Base-by-base conservation (phyloP, 2,329 filamentous ascomycete species). In the Conoideocrella luteorostrata region DNA sequence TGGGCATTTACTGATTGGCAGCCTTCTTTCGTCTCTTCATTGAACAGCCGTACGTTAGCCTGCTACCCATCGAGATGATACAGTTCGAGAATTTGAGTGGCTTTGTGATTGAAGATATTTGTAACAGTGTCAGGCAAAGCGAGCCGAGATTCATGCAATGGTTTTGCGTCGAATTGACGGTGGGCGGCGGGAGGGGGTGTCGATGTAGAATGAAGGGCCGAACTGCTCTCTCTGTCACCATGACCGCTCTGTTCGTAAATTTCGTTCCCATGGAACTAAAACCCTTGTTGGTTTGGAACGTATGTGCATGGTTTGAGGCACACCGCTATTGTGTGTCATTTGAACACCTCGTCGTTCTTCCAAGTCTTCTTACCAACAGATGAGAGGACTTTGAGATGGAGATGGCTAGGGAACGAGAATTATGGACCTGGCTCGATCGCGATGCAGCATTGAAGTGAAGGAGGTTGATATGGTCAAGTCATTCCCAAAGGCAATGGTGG, bases 271-370 rank as follows among this genome's bases (percentile, higher is more conserved):
- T 24, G 9, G 5, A 24, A 29, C 35, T 30, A 23, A 23, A 39
- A 40, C 11, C 43, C 43, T 36, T 39, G 37, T 24, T 35, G 32
- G 17, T 12, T 35, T 39, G 11, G 30, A 24, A 40, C 24, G n/a
- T n/a, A 22, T 29, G 18, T 33, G 37, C 43, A 45, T 45, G 37
- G 43, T 28, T 20, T 36, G 29, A 44, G 21, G 37, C 43, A 45
- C 43, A 45, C 43, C 43, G 43, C 43, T 30, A 45, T n/a, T n/a
- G n/a, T n/a, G n/a, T 20, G 30, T n/a, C 36, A 13, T n/a, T 12
- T 28, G 18, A 30, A 39, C 36, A 29, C 22, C 21, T 40, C 29
- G 30, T 39, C 21, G 18, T 29, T 17, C 7, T 3, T 26, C 30
- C 15, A 22, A n/a, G n/a, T n/a, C n/a, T n/a, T n/a, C n/a, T n/a